Conservation (phyloP, 1,284 basidiomycete genomes). For the Bjerkandera adusta region DNA sequence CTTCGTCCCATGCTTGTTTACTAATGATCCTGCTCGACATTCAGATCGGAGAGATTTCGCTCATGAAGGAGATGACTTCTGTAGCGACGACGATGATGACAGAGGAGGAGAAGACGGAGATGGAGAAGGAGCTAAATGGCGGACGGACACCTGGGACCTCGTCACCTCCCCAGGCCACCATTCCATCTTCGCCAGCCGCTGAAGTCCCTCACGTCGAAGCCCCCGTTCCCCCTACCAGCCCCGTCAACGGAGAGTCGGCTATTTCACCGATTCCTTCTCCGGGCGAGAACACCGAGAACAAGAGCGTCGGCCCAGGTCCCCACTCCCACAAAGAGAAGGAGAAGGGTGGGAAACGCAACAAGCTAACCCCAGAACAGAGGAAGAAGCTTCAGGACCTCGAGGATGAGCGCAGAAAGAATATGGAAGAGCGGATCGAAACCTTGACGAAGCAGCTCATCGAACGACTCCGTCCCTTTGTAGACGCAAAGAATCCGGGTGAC, state of each 20-base stretch:
- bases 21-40: not conserved
- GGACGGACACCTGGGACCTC: slow-evolving; percentile 15
- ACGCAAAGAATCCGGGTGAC: slow-evolving; percentile 86
- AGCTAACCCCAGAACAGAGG: slow-evolving; percentile 81
- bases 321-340: slow-evolving; percentile 30
- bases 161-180: slow-evolving; percentile 10
- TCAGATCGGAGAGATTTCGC: slow-evolving; percentile 89
- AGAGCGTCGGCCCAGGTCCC: slow-evolving; percentile 16
- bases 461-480: slow-evolving; percentile 83
- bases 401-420: slow-evolving; percentile 72
- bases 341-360: slow-evolving; percentile 52
- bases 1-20: not conserved
- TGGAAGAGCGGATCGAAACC: slow-evolving; percentile 73
- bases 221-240: slow-evolving; percentile 19
- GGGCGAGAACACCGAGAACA: slow-evolving; percentile 31
- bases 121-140: slow-evolving; percentile 73
- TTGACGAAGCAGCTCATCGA: slow-evolving; percentile 81
- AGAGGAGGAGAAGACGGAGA: slow-evolving; percentile 89
- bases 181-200: slow-evolving; percentile 12
- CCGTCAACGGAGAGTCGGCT: slow-evolving; percentile 15
- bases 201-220: slow-evolving; percentile 11
- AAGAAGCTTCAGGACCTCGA: slow-evolving; percentile 83
- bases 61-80: slow-evolving; percentile 89
- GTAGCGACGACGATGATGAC: slow-evolving; percentile 81
- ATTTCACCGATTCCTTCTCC: slow-evolving; percentile 2